Base-by-base conservation (phyloP, 202 grass and related monocot genomes). In the Musa balbisiana region DNA sequence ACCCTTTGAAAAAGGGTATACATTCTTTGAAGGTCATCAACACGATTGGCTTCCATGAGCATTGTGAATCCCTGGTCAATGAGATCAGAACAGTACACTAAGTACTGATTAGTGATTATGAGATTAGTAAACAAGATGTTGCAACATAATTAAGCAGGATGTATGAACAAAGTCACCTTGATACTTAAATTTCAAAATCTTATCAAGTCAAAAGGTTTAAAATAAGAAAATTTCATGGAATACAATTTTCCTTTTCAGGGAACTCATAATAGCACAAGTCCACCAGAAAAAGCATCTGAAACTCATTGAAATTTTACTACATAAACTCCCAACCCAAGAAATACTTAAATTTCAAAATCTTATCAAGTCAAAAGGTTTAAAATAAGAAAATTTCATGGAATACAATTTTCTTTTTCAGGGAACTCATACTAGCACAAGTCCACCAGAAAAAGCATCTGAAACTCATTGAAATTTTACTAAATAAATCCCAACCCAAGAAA, bases 41-140 rank as follows among this genome's bases (percentile, higher is more conserved):
- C 75, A 90, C 96, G 96, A 84, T 92, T 95, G 79, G 91, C 89
- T 83, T 95, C 96, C 96, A 99, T 99, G 74, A 99, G 96, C 82
- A 92, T 63, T 78, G 82, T 84, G 78, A 99, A 95, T 72, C 96
- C 96, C 96, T 99, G 75, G 71, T 74, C 19, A 66, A 73, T 55
- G 52, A 87, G 24, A 87, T 51, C 21, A 51, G 15, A 74, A 51
- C 5, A 53, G 12, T 66, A 23, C 24, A 17, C 21, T 20, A 11
- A 43, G 29, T 15, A 51, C 68, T 53, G 19, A 81, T 10, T 19
- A 13, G 33, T 43, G 4, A 43, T 27, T 2, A 55, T 26, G 15
- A n/a, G 69, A 65, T 43, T 17, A 53, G 17, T 6, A 25, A 23
- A 70, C 13, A 63, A 8, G 8, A 29, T 24, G 59, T 52, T 67